phyloP scores from a whole-genome alignment of 345 rosid genomes.

The Lepidium didymum region DNA sequence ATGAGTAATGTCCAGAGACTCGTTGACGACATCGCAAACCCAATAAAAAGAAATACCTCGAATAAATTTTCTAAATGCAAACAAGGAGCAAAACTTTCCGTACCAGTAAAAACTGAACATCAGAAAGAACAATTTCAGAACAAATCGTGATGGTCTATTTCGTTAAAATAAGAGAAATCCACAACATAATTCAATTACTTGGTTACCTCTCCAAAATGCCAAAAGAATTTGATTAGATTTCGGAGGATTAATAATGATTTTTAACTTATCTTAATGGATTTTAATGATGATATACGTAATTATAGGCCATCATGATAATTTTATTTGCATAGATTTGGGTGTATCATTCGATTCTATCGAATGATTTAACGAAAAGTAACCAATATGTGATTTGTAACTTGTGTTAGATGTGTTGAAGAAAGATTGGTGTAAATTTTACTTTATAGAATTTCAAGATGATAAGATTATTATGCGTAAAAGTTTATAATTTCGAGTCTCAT shows the following conservation, averaged over 20 bases:
- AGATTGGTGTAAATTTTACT: not conserved
- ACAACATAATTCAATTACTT: too few species aligned
- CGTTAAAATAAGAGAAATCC: too few species aligned
- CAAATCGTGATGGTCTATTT: too few species aligned
- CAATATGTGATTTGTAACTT: not conserved
- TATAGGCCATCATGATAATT: constrained; percentile 10
- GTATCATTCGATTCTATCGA: not conserved
- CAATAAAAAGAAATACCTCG: too few species aligned
- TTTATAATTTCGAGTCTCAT: too few species aligned
- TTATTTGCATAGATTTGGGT: not conserved
- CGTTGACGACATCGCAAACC: too few species aligned
- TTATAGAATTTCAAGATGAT: not conserved
- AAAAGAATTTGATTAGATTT: not conserved
- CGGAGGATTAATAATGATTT: not conserved
- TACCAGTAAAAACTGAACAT: too few species aligned
- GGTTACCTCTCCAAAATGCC: too few species aligned
- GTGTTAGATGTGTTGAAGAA: not conserved
- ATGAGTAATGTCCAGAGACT: too few species aligned
- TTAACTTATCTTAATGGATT: not conserved
- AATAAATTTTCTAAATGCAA: too few species aligned
- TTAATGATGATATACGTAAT: constrained; percentile 4
- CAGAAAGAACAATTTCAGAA: too few species aligned
- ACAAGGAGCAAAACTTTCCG: too few species aligned
- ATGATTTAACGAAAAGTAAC: not conserved
- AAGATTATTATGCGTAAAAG: not conserved